A percentile compares a stretch with the other conserved stretches of the same genome.
phyloP scores from a whole-genome alignment of 805 yeast genomes.

The Candida namnaoensis region DNA sequence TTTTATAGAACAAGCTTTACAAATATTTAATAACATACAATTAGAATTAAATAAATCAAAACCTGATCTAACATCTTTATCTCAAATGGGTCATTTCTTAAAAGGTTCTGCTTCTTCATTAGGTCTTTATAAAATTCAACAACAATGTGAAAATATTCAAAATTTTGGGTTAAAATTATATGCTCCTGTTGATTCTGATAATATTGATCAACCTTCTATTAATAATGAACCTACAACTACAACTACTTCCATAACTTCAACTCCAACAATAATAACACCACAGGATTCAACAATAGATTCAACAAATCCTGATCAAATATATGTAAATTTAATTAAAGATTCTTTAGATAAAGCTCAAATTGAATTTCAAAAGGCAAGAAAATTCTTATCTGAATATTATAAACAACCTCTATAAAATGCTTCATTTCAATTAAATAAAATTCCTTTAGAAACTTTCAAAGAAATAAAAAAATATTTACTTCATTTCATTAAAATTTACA shows the following conservation, averaged over 20 bases:
- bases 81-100: constrained; percentile 81
- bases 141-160: constrained; percentile 89
- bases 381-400: constrained; percentile 39
- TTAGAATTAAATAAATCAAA: constrained; percentile 26
- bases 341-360: constrained; percentile 44
- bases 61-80: constrained; percentile 42
- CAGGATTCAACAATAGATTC: neutral
- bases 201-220: no score
- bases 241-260: constrained; percentile 1
- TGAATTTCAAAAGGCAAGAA: constrained; percentile 41
- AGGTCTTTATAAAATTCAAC: constrained; percentile 75
- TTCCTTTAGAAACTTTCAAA: no score
- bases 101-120: constrained; percentile 95
- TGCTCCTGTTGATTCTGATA: neutral
- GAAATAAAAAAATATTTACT: no score
- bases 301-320: constrained; percentile 22
- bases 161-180: constrained; percentile 52
- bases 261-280: constrained; percentile 2
- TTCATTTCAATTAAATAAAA: neutral
- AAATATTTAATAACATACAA: constrained; percentile 69
- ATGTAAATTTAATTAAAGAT: constrained; percentile 35
- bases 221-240: no score
- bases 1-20: constrained; percentile 82
- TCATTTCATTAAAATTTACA: no score
- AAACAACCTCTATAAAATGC: constrained; percentile 19